Conservation (phyloP, 2,329 filamentous ascomycete genomes). For the Aspergillus proliferans region DNA sequence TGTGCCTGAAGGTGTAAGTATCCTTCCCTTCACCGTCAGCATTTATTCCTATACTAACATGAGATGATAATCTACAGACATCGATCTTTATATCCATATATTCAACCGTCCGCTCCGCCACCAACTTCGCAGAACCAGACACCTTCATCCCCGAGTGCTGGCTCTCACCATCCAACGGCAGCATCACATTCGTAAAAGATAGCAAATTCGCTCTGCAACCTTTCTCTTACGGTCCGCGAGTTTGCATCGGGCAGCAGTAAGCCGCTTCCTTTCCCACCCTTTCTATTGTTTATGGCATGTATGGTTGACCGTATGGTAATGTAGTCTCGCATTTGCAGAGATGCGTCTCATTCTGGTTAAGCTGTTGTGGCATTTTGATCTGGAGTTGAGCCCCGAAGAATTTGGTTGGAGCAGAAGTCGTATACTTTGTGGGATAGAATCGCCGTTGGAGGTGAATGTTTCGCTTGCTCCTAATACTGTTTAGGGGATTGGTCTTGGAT, state of each 20-base stretch:
- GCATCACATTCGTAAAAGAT: slow-evolving; percentile 21
- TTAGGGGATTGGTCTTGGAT: neutral
- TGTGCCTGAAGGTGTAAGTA: slow-evolving; percentile 20
- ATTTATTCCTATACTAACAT: neutral
- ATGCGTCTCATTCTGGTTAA: slow-evolving; percentile 38
- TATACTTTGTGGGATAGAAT: slow-evolving; percentile 35
- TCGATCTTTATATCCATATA: slow-evolving; percentile 4
- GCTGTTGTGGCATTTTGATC: slow-evolving; percentile 33
- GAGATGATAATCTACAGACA: neutral
- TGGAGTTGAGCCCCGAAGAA: slow-evolving; percentile 27
- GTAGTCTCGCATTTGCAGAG: slow-evolving; percentile 28
- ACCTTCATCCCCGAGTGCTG: slow-evolving; percentile 27
- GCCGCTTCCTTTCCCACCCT: neutral
- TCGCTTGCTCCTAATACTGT: slow-evolving; percentile 7
- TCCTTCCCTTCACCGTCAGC: neutral
- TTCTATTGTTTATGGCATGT: too few relatives aligned
- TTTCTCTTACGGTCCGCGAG: slow-evolving; percentile 23
- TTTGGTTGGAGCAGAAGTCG: slow-evolving; percentile 23
- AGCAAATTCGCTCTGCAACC: slow-evolving; percentile 26
- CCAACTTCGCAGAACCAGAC: slow-evolving; percentile 15
- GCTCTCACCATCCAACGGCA: slow-evolving; percentile 7
- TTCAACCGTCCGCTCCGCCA: slow-evolving; percentile 2
- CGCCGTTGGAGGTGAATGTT: slow-evolving; percentile 23
- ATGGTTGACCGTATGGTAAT: neutral
- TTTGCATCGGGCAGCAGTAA: slow-evolving; percentile 20